Evolutionary conservation across 1,284 basidiomycete species (phyloP).

Genomic region (Trametes pubescens): DNA sequence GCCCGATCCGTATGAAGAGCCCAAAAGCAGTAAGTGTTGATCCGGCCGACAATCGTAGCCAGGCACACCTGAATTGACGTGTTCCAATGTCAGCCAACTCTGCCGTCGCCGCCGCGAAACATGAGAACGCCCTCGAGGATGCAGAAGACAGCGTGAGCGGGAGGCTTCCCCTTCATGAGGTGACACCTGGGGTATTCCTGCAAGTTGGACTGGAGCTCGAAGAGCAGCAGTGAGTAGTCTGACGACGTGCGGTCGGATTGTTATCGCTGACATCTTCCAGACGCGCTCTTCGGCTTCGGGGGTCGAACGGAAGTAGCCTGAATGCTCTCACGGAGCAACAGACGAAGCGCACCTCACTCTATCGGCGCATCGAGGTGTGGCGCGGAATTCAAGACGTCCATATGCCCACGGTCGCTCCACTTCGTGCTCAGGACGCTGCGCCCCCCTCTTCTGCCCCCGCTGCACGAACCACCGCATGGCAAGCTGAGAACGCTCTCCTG

Average conservation of each 20-base stretch:
- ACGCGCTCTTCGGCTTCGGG: background rate
- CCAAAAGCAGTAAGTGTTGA: slow-evolving; percentile 18
- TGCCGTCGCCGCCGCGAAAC: slow-evolving; percentile 2
- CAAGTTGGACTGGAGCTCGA: slow-evolving; percentile 35
- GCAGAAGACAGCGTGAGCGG: slow-evolving; percentile 11
- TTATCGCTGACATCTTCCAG: background rate
- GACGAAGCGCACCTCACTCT: slow-evolving; percentile 18
- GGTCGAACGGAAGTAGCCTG: background rate
- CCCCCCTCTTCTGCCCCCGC: background rate
- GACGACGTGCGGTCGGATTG: background rate
- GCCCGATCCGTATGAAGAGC: slow-evolving; percentile 32
- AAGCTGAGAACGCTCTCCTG: slow-evolving; percentile 2
- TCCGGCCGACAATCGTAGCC: too few species aligned
- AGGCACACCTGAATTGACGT: too few species aligned
- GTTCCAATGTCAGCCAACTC: background rate
- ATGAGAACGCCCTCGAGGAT: slow-evolving; percentile 26
- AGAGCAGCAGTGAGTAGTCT: slow-evolving; percentile 31
- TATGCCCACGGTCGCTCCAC: slow-evolving; percentile 23
- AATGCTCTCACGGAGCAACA: slow-evolving; percentile 1
- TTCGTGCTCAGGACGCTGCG: slow-evolving; percentile 3
- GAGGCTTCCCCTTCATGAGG: slow-evolving; percentile 14
- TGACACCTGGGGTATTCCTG: slow-evolving; percentile 26
- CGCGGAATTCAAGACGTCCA: slow-evolving; percentile 13
- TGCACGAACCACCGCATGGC: background rate
- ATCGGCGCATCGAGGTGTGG: slow-evolving; percentile 14